phyloP scores from a whole-genome alignment of 805 yeast species.

The Zygoascus bituminiphila region DNA sequence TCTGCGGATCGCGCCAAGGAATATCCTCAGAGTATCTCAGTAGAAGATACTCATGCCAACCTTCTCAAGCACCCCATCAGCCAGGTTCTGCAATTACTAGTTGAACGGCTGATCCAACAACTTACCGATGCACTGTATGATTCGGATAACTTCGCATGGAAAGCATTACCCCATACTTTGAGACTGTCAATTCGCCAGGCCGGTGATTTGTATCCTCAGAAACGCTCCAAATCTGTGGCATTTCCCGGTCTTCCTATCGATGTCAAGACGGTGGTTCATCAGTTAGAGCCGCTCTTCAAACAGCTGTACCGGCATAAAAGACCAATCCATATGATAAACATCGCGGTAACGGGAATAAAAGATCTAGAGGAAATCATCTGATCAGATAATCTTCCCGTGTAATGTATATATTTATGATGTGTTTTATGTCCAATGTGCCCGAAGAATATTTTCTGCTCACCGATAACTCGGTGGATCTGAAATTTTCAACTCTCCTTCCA shows the following conservation, averaged over 20 bases:
- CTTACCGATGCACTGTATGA: neutral
- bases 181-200: conserved; percentile 9
- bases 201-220: neutral
- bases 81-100: neutral
- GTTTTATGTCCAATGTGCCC: neutral
- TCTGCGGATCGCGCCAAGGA: neutral
- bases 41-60: neutral
- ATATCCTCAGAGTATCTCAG: conserved; percentile 1
- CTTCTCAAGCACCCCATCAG: neutral
- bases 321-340: neutral
- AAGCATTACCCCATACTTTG: conserved; percentile 15
- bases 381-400: neutral
- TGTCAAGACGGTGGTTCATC: neutral
- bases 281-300: neutral
- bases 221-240: neutral
- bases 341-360: neutral
- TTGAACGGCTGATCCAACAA: conserved; percentile 1
- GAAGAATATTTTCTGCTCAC: no score
- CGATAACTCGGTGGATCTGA: no score
- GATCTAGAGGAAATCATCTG: neutral
- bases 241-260: neutral
- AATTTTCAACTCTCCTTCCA: no score
- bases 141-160: conserved; percentile 15
- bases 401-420: neutral
- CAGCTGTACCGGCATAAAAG: neutral